Percentiles rank a stretch among this genome's conserved stretches.
phyloP scores from a whole-genome alignment of 2,329 filamentous ascomycete species.

The Cytospora piceicola region DNA sequence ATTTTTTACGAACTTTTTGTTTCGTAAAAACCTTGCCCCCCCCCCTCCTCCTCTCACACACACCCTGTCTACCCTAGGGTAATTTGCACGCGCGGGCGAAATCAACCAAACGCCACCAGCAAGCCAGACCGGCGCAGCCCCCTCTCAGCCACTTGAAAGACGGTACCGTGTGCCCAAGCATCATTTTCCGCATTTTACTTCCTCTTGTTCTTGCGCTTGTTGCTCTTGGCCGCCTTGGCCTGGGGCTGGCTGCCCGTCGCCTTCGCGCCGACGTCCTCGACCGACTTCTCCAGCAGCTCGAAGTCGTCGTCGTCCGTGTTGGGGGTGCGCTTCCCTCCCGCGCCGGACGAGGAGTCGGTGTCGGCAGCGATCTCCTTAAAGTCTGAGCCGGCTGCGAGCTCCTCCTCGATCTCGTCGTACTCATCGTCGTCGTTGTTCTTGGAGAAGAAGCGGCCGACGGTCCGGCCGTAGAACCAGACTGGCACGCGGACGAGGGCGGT shows the following conservation, averaged over 20 bases:
- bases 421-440: constrained; percentile 41
- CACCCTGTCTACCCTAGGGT: no score
- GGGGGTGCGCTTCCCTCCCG: constrained; percentile 52
- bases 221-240: constrained; percentile 43
- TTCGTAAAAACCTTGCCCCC: not conserved
- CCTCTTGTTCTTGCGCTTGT: constrained; percentile 55
- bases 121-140: not conserved
- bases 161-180: not conserved
- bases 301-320: constrained; percentile 64
- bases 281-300: constrained; percentile 65
- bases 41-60: not conserved
- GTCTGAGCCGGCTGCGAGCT: not conserved
- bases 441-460: constrained; percentile 54
- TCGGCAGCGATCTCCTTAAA: constrained; percentile 36
- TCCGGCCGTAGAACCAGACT: constrained; percentile 67
- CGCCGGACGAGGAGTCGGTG: constrained; percentile 52
- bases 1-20: not conserved
- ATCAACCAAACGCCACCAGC: constrained; percentile 21
- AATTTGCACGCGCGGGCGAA: constrained; percentile 1
- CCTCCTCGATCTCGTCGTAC: constrained; percentile 43
- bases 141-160: constrained; percentile 10
- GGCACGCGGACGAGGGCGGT: constrained; percentile 84
- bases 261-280: constrained; percentile 58
- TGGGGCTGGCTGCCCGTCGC: constrained; percentile 48
- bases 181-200: constrained; percentile 41